Evolutionary conservation across 2,329 filamentous ascomycete species (phyloP), one percentile per base, ranked within the genome.

Genomic region (Onygena corvina): DNA sequence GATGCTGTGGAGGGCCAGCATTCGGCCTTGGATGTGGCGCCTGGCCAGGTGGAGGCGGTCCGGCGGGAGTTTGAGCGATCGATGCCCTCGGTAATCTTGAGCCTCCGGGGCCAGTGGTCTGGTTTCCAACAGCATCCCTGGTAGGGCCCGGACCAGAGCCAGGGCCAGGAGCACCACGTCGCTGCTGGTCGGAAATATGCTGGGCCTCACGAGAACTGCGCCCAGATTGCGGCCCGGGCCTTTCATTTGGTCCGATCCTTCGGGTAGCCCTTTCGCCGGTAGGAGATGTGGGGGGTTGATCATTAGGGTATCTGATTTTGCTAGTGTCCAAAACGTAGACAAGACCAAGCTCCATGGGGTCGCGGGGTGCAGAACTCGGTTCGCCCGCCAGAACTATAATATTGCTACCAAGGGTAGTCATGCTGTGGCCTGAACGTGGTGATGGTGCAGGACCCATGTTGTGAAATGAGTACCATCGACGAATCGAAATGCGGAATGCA

Each of bases 381-480:
- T 98, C 93, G 55, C 92, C 92, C 31, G 86, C 93, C 27, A 96
- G 74, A 34, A 96, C 86, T 44, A 96, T 83, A 54, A 98, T 83
- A 52, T 89, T 85, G 65, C 94, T 95, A 25, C 86, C 87, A 54
- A 90, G 86, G 1, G 88, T 82, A 1, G 92, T 96, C 92, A 98
- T 96, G 65, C 88, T 95, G 65, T 98, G 92, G 1, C 92, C 92
- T 12, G 90, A 96, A 52, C 92, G 78, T 27, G 92, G 82, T 2
- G 89, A 95, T 0, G 92, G 92, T 1, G 89, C 93, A 2, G 89
- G 89, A 0, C 92, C 92, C 92, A 98, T 98, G 62, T 98, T 98
- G 62, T 98, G 92, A 68, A 98, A 98, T 30, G 92, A 98, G 65
- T 96, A 98, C 92, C 92, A 98, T 52, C 92, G 80, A 56, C 86